Percentiles rank a stretch among this genome's conserved stretches.
Conservation (phyloP, 2,329 filamentous ascomycete species). For the Monilinia aucupariae region DNA sequence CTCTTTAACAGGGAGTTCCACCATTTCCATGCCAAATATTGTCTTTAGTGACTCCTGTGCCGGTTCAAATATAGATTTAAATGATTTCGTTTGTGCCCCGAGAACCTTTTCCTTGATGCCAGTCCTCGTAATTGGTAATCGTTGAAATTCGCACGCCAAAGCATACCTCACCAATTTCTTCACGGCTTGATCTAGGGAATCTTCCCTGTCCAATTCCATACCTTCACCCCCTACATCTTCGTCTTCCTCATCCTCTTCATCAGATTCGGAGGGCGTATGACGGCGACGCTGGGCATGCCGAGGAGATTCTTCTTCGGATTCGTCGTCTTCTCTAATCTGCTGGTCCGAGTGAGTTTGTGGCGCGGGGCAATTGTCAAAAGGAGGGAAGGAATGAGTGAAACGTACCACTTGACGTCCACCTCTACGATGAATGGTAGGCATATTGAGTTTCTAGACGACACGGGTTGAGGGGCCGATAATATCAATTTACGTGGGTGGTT, state of each 20-base stretch:
- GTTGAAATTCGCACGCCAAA: slow-evolving; percentile 59
- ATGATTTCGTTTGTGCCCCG: slow-evolving; percentile 55
- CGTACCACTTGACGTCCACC: slow-evolving; percentile 8
- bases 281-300: slow-evolving; percentile 27
- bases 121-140: slow-evolving; percentile 54
- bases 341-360: slow-evolving; percentile 16
- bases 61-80: slow-evolving; percentile 69
- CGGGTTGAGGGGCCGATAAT: neutral
- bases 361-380: slow-evolving; percentile 7
- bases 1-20: slow-evolving; percentile 74
- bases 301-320: slow-evolving; percentile 27
- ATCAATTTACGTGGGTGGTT: neutral
- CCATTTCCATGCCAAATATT: slow-evolving; percentile 89
- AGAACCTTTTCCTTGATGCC: slow-evolving; percentile 54
- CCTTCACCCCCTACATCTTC: slow-evolving; percentile 18
- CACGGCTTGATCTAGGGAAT: slow-evolving; percentile 44
- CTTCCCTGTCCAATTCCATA: slow-evolving; percentile 28
- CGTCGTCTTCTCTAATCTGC: slow-evolving; percentile 27
- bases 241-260: slow-evolving; percentile 31
- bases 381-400: neutral
- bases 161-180: slow-evolving; percentile 67
- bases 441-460: neutral
- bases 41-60: slow-evolving; percentile 67
- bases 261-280: slow-evolving; percentile 20
- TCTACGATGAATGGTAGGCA: neutral